Base-by-base conservation (phyloP, 768 basidiomycete genomes). In the Neoboletus magnificus region DNA sequence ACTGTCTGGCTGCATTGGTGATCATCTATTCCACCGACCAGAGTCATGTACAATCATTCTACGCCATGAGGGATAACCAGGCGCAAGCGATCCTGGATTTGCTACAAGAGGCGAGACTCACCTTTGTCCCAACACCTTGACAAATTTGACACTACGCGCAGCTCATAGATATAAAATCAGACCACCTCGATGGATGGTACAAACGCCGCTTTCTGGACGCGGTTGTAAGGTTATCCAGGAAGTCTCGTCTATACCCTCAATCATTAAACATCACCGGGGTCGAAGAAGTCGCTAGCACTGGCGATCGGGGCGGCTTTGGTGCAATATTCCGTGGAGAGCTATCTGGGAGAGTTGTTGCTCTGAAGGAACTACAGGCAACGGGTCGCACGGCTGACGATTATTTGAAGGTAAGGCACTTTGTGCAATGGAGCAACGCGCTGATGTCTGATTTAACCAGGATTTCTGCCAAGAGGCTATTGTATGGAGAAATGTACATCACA, bases 231-330 rank as follows among this genome's bases (percentile, higher is more conserved):
- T 50, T 73, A 15, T 70, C 72, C 15, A 62, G 65, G 37, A 63
- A 64, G 55, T 65, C 72, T 12, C 57, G 64, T 35, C 53, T 61
- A 15, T 68, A 69, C 30, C 73, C 72, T 22, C 57, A 13, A 53
- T 60, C 60, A n/a, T 54, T 73, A 30, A 58, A 56, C 23, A 65
- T 71, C 42, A 50, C 35, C 1, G 60, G 58, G 6, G 62, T 60
- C 6, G 59, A 61, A 6, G 46, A 60, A 33, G 42, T 57, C 7
- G 20, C 25, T 22, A 39, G 43, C 18, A 63, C 67, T 2, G 45
- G 55, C 7, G 57, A 62, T 11, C 56, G 56, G 30, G 73, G 73
- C 35, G 68, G 66, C 3, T 76, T 69, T 54, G 73, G 73, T 36
- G 62, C 67, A 45, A 68, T 73, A 49, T 72, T 63, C 48, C 63